These are phyloP conservation scores for Monilinia polystroma DNA, from an alignment of 2,329 filamentous ascomycete genomes.

Conservation along the genomic window DNA sequence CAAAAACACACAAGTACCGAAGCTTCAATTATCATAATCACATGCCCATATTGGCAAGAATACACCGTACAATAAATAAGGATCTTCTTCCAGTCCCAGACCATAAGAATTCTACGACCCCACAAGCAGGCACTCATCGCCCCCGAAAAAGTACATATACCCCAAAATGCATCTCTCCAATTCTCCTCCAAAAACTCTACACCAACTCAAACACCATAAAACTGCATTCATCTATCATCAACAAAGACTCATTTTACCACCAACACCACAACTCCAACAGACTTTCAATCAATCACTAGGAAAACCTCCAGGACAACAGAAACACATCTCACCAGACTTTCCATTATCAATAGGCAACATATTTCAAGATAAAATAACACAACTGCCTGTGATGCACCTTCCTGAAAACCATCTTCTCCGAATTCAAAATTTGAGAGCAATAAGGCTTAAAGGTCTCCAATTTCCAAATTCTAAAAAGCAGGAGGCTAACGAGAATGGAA, in stretches of 20 bases:
- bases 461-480: too few relatives aligned
- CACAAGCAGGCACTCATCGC: not conserved
- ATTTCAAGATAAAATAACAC: not conserved
- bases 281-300: not conserved
- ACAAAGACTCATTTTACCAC: not conserved
- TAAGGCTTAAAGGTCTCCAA: not conserved
- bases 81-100: not conserved
- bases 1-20: not conserved
- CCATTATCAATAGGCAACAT: not conserved
- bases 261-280: not conserved
- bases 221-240: not conserved
- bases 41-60: too few relatives aligned
- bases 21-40: too few relatives aligned
- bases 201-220: not conserved
- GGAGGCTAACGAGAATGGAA: accelerated
- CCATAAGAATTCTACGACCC: not conserved
- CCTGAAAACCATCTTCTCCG: not conserved
- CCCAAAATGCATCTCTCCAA: not conserved
- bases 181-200: not conserved
- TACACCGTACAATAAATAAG: too few relatives aligned
- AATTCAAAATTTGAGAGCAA: not conserved
- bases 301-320: not conserved
- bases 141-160: not conserved
- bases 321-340: not conserved
- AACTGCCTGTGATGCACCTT: not conserved